phyloP scores from a whole-genome alignment of 306 rosid genomes.

The Dryas drummondii region DNA sequence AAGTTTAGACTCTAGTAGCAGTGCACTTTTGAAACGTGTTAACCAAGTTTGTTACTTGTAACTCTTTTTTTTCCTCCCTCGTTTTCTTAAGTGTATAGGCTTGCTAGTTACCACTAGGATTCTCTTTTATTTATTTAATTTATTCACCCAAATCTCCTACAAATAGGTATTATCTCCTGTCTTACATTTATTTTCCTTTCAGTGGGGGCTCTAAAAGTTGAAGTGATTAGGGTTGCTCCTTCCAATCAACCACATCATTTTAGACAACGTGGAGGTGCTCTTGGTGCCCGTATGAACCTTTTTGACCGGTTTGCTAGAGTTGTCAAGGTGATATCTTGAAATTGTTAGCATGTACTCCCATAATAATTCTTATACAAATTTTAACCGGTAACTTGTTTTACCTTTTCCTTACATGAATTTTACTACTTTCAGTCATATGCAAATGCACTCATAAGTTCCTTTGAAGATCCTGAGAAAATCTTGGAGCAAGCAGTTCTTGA shows the following conservation, averaged over 20 bases:
- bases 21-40: background rate
- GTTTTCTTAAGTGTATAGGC: no score
- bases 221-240: constrained; percentile 40
- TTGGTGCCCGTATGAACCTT: constrained; percentile 76
- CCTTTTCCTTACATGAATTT: constrained; percentile 13
- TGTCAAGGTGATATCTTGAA: constrained; percentile 60
- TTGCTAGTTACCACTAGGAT: background rate
- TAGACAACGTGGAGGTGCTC: constrained; percentile 62
- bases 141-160: background rate
- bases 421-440: constrained; percentile 84
- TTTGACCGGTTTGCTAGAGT: constrained; percentile 89
- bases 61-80: background rate
- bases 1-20: background rate
- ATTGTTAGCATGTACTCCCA: background rate
- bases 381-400: background rate
- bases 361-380: constrained; percentile 11
- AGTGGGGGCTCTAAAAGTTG: constrained; percentile 41
- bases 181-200: constrained; percentile 10
- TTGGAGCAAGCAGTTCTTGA: constrained; percentile 94
- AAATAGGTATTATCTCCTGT: background rate
- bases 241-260: constrained; percentile 32
- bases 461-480: constrained; percentile 97
- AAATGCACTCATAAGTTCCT: constrained; percentile 77
- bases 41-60: background rate
- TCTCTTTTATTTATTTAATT: background rate